Evolutionary conservation across 345 rosid genomes (phyloP).

Genomic region (Rhizophora apiculata): DNA sequence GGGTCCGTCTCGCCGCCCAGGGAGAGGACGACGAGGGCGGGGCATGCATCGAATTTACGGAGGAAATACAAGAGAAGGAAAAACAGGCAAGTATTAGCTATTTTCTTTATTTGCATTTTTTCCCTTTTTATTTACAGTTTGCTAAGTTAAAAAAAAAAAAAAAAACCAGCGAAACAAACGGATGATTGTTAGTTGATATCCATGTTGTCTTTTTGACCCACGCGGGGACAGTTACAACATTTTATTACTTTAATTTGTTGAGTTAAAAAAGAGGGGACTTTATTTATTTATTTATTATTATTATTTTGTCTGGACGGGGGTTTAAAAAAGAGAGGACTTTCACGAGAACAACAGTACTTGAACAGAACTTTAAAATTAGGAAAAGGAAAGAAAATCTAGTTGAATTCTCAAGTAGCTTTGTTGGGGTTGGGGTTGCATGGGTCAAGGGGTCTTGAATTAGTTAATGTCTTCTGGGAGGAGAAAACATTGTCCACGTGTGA

Average conservation of each 20-base stretch:
- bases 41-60: not conserved
- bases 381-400: too few species aligned
- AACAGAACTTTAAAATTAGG: too few species aligned
- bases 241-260: not conserved
- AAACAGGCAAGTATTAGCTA: not conserved
- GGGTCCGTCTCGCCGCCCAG: slow-evolving; percentile 13
- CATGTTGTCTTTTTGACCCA: not conserved
- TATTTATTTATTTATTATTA: too few species aligned
- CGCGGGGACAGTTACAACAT: not conserved
- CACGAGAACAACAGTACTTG: too few species aligned
- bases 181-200: not conserved
- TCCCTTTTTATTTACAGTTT: not conserved
- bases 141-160: not conserved
- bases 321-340: too few species aligned
- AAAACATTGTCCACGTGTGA: too few species aligned
- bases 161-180: not conserved
- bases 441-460: too few species aligned
- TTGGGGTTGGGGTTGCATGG: too few species aligned
- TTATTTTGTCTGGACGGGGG: too few species aligned
- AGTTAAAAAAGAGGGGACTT: too few species aligned
- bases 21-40: slow-evolving; percentile 16
- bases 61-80: not conserved
- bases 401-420: too few species aligned
- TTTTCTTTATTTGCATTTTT: not conserved
- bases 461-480: too few species aligned